Conservation (phyloP, 306 rosid species). For the Potentilla sterilis region DNA sequence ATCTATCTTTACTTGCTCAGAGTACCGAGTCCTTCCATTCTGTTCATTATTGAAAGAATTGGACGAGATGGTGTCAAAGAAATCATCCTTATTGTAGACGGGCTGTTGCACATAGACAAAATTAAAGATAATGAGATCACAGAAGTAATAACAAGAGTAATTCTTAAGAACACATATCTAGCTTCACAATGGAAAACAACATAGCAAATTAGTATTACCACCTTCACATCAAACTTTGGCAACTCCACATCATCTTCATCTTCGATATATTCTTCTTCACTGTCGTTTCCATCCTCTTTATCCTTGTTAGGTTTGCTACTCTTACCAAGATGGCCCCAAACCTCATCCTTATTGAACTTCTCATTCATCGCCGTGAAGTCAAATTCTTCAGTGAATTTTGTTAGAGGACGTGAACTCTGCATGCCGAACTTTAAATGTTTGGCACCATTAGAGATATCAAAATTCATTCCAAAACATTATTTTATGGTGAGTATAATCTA, state of each 20-base stretch:
- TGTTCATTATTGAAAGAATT: constrained; percentile 47
- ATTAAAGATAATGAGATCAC: constrained; percentile 21
- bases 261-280: constrained; percentile 51
- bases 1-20: constrained; percentile 81
- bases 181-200: constrained; percentile 13
- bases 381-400: constrained; percentile 85
- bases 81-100: constrained; percentile 83
- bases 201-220: constrained; percentile 30
- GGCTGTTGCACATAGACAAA: constrained; percentile 43
- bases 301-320: constrained; percentile 53
- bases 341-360: constrained; percentile 96
- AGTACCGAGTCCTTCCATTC: constrained; percentile 73
- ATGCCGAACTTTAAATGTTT: constrained; percentile 24
- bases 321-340: constrained; percentile 98
- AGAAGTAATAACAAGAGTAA: constrained; percentile 1
- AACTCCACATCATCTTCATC: constrained; percentile 54
- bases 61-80: constrained; percentile 77
- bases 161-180: neutral
- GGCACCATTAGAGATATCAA: neutral
- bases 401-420: constrained; percentile 61
- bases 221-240: constrained; percentile 52
- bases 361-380: constrained; percentile 96
- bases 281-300: constrained; percentile 52
- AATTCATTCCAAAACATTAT: neutral
- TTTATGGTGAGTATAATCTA: neutral